Base-by-base conservation (phyloP, 441 rosid species). In the Corymbia citriodora region DNA sequence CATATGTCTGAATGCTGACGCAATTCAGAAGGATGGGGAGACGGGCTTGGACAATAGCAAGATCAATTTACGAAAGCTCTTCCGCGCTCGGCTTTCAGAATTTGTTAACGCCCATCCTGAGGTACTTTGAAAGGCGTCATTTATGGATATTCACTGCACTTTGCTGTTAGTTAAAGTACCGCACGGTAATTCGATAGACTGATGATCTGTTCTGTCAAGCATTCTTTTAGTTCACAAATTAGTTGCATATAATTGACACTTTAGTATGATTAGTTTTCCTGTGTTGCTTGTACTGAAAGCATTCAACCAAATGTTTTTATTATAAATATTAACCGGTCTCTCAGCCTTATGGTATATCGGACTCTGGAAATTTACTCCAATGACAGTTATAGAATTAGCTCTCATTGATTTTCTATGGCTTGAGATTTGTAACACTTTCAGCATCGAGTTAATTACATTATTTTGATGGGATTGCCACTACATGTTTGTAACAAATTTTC, bases 61-160 rank as follows among this genome's bases (percentile, higher is more conserved):
- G 89, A 89, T 93, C 57, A 86, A 90, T 14, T 89, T 97, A 59
- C 91, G 97, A 92, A 97, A 93, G 92, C 88, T 96, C 52, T 96
- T 98, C 33, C 94, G 96, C 17, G 53, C 92, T 3, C 94, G 96
- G 79, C 96, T 98, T 89, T 91, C 90, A 8, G 95, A 94, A 9
- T 97, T 95, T 91, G 89, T 90, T 90, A 93, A 94, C 89, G 90
- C 93, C 89, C 98, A 96, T 63, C 97, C 98, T 25, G 92, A 93
- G 99, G 99, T 97, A 92, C 65, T 79, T 74, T 40, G 29, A 25
- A 21, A 74, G 16, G 50, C 10, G 17, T 74, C 83, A 40, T 31
- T 74, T 74, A 74, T 21, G 17, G 21, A 10, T 72, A 11, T 83
- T 23, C 25, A 72, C 63, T 87, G 59, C 90, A 55, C 49, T 88